Conservation (phyloP, 202 grass and related monocot genomes). For the Dendrocalamus latiflorus region DNA sequence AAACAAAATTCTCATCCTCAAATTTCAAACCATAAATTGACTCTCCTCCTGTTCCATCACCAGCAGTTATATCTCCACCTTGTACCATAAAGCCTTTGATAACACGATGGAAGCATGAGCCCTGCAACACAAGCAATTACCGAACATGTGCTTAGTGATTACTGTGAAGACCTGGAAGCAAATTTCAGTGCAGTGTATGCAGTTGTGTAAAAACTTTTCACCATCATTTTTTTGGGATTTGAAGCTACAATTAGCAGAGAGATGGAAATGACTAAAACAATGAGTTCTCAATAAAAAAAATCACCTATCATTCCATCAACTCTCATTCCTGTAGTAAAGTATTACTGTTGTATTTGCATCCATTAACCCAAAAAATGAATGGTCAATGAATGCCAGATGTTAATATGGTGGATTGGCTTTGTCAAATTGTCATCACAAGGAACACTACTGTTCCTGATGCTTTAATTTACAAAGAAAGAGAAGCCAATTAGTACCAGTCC, state of each 20-base stretch:
- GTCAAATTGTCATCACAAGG: neutral
- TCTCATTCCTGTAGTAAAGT: neutral
- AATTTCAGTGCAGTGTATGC: neutral
- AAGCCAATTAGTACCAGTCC: neutral
- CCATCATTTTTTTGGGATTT: neutral
- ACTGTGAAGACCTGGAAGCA: neutral
- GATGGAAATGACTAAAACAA: neutral
- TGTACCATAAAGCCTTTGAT: conserved; percentile 97
- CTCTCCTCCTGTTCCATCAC: conserved; percentile 90
- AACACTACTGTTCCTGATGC: neutral
- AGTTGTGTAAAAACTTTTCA: neutral
- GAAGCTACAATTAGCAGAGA: neutral
- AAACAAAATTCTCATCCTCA: conserved; percentile 87
- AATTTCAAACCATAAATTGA: conserved; percentile 92
- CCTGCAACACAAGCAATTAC: conserved; percentile 43
- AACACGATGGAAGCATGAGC: conserved; percentile 78
- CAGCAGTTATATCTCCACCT: conserved; percentile 94
- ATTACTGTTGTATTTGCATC: neutral
- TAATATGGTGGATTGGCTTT: neutral
- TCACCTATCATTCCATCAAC: neutral
- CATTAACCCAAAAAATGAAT: neutral
- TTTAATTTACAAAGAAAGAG: neutral
- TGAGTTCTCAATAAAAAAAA: neutral
- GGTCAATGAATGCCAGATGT: neutral
- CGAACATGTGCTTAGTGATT: neutral